These are phyloP conservation scores for Candida verbasci DNA, from an alignment of 805 yeast species.

Conservation along the genomic window DNA sequence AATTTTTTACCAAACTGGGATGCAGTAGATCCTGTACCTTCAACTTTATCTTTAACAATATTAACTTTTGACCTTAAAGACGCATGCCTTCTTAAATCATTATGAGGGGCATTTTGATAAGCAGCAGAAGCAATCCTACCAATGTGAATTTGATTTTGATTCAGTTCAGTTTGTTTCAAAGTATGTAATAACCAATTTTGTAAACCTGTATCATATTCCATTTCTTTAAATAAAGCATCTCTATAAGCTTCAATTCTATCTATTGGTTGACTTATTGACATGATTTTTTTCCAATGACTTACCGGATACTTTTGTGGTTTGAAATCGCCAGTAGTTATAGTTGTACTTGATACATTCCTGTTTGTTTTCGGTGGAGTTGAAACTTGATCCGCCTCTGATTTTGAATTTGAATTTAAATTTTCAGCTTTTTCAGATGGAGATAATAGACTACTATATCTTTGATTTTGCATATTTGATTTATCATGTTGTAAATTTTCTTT, in stretches of 20 bases:
- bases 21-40: slow-evolving; percentile 46
- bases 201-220: slow-evolving; percentile 52
- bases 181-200: slow-evolving; percentile 51
- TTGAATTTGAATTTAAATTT: not conserved
- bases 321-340: not conserved
- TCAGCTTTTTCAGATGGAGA: slow-evolving; percentile 1
- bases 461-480: slow-evolving; percentile 4
- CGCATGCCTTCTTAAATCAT: slow-evolving; percentile 47
- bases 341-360: not conserved
- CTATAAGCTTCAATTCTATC: slow-evolving; percentile 39
- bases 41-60: slow-evolving; percentile 46
- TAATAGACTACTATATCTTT: slow-evolving; percentile 24
- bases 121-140: slow-evolving; percentile 61
- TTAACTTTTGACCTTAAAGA: slow-evolving; percentile 45
- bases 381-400: not conserved
- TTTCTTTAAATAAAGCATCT: slow-evolving; percentile 40
- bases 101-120: slow-evolving; percentile 59
- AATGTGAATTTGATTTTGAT: slow-evolving; percentile 34
- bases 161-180: slow-evolving; percentile 28
- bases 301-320: slow-evolving; percentile 26
- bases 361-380: not conserved
- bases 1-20: slow-evolving; percentile 51
- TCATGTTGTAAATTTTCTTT: slow-evolving; percentile 8
- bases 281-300: slow-evolving; percentile 39
- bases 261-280: slow-evolving; percentile 35